A percentile compares a stretch with the other conserved stretches of the same genome.
Evolutionary conservation across 441 rosid genomes (phyloP).

Genomic region (Adansonia madagascariensis): DNA sequence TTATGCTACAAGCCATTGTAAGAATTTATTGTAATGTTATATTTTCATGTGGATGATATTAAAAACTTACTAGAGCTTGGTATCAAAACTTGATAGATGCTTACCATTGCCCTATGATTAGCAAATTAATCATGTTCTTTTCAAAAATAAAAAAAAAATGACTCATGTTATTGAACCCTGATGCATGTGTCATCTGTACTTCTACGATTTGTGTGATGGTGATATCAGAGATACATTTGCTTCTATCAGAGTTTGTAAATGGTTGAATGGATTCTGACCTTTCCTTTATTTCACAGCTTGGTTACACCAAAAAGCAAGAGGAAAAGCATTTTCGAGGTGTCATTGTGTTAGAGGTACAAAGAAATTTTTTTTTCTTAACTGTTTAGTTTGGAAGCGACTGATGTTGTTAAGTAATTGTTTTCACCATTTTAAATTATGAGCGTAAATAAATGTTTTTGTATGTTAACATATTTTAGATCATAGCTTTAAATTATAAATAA

Average conservation of each 20-base stretch:
- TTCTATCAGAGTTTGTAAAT: not conserved
- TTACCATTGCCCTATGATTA: not conserved
- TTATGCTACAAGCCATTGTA: not conserved
- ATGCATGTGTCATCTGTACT: not conserved
- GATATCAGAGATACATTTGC: not conserved
- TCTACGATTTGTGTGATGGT: not conserved
- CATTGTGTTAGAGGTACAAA: constrained; percentile 64
- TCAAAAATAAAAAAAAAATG: not conserved
- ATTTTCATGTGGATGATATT: constrained; percentile 6
- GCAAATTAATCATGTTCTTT: not conserved
- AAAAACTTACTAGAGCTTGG: not conserved
- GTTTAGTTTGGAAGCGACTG: not conserved
- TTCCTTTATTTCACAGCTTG: constrained; percentile 48
- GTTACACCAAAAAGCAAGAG: constrained; percentile 78
- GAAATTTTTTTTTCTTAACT: not conserved
- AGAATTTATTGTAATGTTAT: not conserved
- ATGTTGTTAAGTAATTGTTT: constrained; percentile 8
- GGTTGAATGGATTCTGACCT: constrained; percentile 11
- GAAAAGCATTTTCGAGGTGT: constrained; percentile 73
- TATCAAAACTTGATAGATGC: not conserved
- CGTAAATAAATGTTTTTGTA: not conserved
- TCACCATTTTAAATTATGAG: constrained; percentile 1
- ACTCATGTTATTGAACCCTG: not conserved
- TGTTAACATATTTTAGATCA: constrained; percentile 5
- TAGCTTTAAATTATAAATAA: not conserved